Evolutionary conservation across 2,329 filamentous ascomycete species (phyloP).

Genomic region (Aspergillus nomiae): DNA sequence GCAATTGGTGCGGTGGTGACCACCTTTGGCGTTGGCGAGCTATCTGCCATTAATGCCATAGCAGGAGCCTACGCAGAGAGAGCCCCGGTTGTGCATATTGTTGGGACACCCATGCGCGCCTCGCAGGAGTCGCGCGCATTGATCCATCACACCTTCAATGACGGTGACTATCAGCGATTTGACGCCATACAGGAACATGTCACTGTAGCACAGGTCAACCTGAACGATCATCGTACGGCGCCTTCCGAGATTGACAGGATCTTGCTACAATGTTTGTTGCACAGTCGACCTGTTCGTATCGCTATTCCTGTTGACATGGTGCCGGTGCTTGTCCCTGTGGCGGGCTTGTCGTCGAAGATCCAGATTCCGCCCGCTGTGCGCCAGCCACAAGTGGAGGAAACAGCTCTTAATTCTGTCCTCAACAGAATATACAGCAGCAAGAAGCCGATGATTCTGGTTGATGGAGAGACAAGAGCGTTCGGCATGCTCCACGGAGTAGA

Average conservation of each 20-base stretch:
- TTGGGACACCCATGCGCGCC: constrained; percentile 52
- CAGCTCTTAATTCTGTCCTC: background rate
- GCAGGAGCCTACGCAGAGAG: constrained; percentile 63
- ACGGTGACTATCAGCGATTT: constrained; percentile 14
- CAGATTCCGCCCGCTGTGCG: background rate
- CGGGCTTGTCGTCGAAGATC: background rate
- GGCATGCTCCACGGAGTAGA: background rate
- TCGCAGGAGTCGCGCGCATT: constrained; percentile 47
- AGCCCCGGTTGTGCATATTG: constrained; percentile 66
- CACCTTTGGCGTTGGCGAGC: background rate
- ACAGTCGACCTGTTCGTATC: background rate
- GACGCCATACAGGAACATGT: background rate
- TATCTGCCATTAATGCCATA: background rate
- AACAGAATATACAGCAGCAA: background rate
- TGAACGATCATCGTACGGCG: background rate
- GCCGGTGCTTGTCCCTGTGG: background rate
- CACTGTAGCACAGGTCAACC: background rate
- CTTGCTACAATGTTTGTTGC: background rate
- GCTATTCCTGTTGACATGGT: background rate
- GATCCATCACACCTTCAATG: constrained; percentile 66
- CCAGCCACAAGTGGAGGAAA: background rate
- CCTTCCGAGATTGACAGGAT: background rate
- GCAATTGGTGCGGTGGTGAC: background rate
- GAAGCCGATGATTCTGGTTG: background rate
- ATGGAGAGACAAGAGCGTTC: background rate